Percentiles rank a stretch among this genome's conserved stretches.
Conservation (phyloP, 1,284 basidiomycete genomes). For the Lentinula novae-zelandiae region DNA sequence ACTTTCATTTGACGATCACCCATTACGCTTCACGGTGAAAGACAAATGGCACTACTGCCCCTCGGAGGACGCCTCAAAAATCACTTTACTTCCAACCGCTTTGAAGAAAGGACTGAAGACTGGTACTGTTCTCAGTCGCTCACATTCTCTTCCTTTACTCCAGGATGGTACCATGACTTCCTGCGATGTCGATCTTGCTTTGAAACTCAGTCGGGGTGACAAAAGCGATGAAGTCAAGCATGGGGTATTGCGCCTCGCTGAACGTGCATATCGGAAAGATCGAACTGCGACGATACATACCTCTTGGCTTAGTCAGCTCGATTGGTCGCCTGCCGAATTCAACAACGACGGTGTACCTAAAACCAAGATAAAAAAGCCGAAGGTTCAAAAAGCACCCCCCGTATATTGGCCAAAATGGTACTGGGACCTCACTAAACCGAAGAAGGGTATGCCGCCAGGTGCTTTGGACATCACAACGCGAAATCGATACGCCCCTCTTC, state of each 20-base stretch:
- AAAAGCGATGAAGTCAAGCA: constrained; percentile 17
- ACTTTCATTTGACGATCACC: constrained; percentile 63
- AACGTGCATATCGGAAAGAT: constrained; percentile 14
- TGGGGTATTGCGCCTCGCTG: constrained; percentile 25
- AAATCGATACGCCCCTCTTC: constrained; percentile 79
- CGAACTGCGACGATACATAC: constrained; percentile 23
- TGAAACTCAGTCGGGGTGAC: constrained; percentile 26
- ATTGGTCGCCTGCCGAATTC: constrained; percentile 38
- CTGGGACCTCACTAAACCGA: constrained; percentile 82
- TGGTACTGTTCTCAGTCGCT: constrained; percentile 25
- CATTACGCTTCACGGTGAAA: constrained; percentile 56
- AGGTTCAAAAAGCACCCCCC: constrained; percentile 36
- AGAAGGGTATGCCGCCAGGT: constrained; percentile 59
- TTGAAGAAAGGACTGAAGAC: constrained; percentile 23
- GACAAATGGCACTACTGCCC: constrained; percentile 31
- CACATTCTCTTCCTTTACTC: constrained; percentile 30
- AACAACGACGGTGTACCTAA: constrained; percentile 20
- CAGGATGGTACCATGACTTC: constrained; percentile 26
- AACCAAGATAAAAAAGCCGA: constrained; percentile 16
- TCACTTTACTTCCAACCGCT: constrained; percentile 25
- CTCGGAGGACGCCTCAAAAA: constrained; percentile 3
- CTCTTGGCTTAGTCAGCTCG: constrained; percentile 52
- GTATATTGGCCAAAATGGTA: constrained; percentile 91
- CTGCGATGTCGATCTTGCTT: constrained; percentile 26
- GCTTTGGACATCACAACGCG: constrained; percentile 86